A percentile compares a stretch with the other conserved stretches of the same genome.
Evolutionary conservation across 129 eudicot species (phyloP).

Genomic region (Oenanthe sinensis): DNA sequence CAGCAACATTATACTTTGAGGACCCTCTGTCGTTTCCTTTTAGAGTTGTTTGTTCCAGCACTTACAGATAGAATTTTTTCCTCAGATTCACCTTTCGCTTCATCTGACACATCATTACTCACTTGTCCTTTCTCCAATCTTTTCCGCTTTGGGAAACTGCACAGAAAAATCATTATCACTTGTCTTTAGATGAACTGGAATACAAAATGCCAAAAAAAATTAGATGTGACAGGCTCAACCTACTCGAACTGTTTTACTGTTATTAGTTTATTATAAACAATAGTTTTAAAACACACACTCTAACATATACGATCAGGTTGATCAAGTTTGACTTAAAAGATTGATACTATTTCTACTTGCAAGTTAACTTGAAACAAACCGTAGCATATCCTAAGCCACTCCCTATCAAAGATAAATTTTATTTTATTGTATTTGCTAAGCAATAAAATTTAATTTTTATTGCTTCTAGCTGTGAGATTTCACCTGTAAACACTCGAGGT

Average conservation of each 20-base stretch:
- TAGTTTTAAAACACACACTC: not conserved
- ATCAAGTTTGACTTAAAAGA: not conserved
- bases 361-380: not conserved
- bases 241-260: not conserved
- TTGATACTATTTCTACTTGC: not conserved
- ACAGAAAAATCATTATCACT: not conserved
- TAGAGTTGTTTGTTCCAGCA: slow-evolving; percentile 4
- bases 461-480: not conserved
- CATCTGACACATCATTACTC: not conserved
- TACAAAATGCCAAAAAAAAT: not conserved
- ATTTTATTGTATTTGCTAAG: not conserved
- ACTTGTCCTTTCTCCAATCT: slow-evolving; percentile 11
- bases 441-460: too few species aligned
- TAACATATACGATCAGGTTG: not conserved
- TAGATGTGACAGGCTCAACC: not conserved
- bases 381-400: not conserved
- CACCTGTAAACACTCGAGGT: not conserved
- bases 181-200: not conserved
- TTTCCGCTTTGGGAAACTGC: slow-evolving; percentile 25
- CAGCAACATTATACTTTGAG: slow-evolving; percentile 1
- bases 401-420: not conserved
- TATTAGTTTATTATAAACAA: not conserved
- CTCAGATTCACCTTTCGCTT: not conserved
- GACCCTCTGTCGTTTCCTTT: slow-evolving; percentile 13
- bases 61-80: not conserved